Evolutionary conservation across 139 green algal species (phyloP).

Genomic region (Parachlorella kessleri): DNA sequence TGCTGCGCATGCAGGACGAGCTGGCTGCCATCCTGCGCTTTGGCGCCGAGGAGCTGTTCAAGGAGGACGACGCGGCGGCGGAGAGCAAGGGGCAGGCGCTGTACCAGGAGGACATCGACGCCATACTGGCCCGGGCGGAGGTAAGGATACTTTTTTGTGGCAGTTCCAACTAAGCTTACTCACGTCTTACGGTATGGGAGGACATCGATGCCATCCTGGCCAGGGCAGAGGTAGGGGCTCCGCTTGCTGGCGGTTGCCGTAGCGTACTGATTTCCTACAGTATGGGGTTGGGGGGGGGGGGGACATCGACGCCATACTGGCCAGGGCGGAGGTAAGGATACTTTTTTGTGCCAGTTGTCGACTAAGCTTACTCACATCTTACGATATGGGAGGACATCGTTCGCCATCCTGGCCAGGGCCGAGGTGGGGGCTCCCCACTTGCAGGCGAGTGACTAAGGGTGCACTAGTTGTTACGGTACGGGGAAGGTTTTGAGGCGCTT

Average conservation of each 20-base stretch:
- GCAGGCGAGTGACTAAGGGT: too few relatives aligned
- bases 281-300: too few relatives aligned
- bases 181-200: too few relatives aligned
- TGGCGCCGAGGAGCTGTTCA: conserved; percentile 95
- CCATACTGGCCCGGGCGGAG: conserved; percentile 92
- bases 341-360: too few relatives aligned
- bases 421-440: too few relatives aligned
- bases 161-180: too few relatives aligned
- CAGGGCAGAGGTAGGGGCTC: conserved; percentile 88
- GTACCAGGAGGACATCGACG: conserved; percentile 88
- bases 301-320: conserved; percentile 93
- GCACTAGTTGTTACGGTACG: too few relatives aligned
- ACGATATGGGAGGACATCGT: conserved; percentile 95
- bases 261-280: too few relatives aligned
- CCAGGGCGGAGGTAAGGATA: conserved; percentile 90
- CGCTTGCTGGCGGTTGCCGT: too few relatives aligned
- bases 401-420: conserved; percentile 87
- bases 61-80: conserved; percentile 52
- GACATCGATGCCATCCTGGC: conserved; percentile 94
- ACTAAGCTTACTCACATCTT: too few relatives aligned
- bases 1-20: conserved; percentile 70
- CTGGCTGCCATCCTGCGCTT: conserved; percentile 94
- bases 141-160: too few relatives aligned
- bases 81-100: conserved; percentile 32
- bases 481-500: too few relatives aligned